A percentile compares a stretch with the other conserved stretches of the same genome.
These are phyloP conservation scores for Tolypocladium cylindrosporum DNA, from an alignment of 2,329 filamentous ascomycete species.

Conservation along the genomic window DNA sequence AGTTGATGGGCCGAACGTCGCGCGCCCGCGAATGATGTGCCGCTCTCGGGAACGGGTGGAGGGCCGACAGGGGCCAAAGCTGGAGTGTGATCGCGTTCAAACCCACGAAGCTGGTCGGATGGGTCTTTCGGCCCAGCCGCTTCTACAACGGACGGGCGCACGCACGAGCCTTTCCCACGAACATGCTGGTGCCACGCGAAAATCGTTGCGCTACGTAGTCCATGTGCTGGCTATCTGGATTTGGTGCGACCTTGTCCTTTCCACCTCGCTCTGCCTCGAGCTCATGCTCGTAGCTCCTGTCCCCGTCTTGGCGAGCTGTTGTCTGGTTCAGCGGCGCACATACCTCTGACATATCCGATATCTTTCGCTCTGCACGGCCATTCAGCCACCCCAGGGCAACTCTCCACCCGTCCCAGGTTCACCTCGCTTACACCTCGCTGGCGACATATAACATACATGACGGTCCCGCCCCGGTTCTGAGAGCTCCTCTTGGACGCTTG, in stretches of 20 bases:
- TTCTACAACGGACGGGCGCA: not conserved
- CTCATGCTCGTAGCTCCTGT: not conserved
- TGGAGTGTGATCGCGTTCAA: not conserved
- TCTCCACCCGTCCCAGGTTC: not conserved
- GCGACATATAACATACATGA: not conserved
- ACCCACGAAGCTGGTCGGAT: not conserved
- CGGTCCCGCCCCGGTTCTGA: not conserved
- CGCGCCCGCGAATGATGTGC: not conserved
- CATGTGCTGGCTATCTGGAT: not conserved
- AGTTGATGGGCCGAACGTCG: not conserved
- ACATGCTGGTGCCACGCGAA: not conserved
- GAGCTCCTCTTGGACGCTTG: not conserved
- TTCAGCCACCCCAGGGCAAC: no score
- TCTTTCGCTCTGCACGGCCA: not conserved
- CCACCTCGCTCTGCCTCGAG: not conserved
- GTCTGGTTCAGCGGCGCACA: not conserved
- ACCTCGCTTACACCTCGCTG: not conserved
- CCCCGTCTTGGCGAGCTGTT: not conserved
- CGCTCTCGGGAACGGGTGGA: no score
- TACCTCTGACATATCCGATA: not conserved
- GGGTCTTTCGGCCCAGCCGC: not conserved
- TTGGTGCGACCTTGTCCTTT: not conserved
- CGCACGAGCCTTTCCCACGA: not conserved
- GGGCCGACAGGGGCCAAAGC: not conserved
- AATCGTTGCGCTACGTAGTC: no score